Percentiles rank a stretch among this genome's conserved stretches.
Conservation (phyloP, 495 filamentous ascomycete genomes). For the Parmelia sp. region DNA sequence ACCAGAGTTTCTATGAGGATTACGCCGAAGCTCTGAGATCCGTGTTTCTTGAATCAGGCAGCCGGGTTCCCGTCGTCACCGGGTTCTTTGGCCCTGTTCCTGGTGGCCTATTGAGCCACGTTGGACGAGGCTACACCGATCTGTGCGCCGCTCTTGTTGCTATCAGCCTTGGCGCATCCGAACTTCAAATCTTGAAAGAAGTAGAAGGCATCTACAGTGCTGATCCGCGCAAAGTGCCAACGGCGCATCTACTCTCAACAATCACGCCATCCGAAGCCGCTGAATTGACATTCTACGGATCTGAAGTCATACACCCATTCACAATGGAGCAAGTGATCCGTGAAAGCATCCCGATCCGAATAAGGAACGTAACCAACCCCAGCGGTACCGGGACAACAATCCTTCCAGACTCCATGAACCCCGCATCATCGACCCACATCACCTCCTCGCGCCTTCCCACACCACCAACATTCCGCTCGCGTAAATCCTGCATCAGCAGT, state of each 20-base stretch:
- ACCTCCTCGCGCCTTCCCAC: neutral
- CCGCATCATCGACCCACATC: neutral
- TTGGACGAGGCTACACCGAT: constrained; percentile 84
- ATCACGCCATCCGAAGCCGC: constrained; percentile 85
- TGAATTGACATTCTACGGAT: constrained; percentile 86
- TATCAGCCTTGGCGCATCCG: constrained; percentile 53
- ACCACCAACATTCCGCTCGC: neutral
- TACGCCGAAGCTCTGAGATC: constrained; percentile 59
- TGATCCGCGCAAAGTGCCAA: constrained; percentile 83
- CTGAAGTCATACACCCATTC: constrained; percentile 92
- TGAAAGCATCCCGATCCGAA: constrained; percentile 83
- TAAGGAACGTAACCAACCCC: constrained; percentile 97
- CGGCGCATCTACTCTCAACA: constrained; percentile 63
- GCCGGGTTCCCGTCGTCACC: constrained; percentile 67
- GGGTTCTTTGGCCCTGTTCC: constrained; percentile 83
- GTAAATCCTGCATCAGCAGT: neutral
- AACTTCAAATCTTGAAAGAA: constrained; percentile 90
- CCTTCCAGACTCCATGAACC: constrained; percentile 39
- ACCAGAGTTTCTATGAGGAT: constrained; percentile 68
- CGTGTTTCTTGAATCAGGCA: constrained; percentile 60
- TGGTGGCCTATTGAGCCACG: constrained; percentile 65
- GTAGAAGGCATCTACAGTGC: constrained; percentile 90
- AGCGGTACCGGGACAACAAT: constrained; percentile 80
- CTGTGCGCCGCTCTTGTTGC: constrained; percentile 77
- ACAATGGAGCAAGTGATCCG: constrained; percentile 98